These are phyloP conservation scores for Didymella segeticola DNA, from an alignment of 2,329 filamentous ascomycete genomes.

Conservation along the genomic window DNA sequence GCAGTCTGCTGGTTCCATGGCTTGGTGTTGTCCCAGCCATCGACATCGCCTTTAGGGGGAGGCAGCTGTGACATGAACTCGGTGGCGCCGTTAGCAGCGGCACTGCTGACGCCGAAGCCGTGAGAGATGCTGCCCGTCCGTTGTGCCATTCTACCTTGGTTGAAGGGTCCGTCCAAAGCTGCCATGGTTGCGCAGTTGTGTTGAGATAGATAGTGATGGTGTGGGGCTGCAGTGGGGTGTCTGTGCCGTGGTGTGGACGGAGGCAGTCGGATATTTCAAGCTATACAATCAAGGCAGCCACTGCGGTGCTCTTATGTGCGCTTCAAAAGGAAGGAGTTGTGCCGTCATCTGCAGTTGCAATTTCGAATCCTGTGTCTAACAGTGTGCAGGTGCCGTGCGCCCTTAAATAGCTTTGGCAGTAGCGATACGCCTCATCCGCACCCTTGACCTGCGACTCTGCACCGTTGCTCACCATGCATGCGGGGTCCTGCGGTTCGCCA, in stretches of 20 bases:
- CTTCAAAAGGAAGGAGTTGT: not conserved
- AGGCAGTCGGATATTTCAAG: too few relatives aligned
- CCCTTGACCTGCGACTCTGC: not conserved
- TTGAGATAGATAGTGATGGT: not conserved
- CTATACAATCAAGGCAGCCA: not conserved
- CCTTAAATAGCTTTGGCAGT: conserved; percentile 5
- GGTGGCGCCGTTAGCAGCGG: conserved; percentile 36
- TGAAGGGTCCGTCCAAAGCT: conserved; percentile 8
- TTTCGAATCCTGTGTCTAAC: conserved; percentile 3
- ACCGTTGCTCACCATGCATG: not conserved
- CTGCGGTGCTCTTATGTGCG: conserved; percentile 4
- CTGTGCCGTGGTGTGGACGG: not conserved
- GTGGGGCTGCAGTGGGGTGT: not conserved
- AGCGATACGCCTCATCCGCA: conserved; percentile 1
- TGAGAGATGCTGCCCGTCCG: conserved; percentile 21
- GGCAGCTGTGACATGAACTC: conserved; percentile 50
- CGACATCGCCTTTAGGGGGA: conserved; percentile 44
- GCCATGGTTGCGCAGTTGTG: not conserved
- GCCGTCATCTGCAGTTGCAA: conserved; percentile 7
- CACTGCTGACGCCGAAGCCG: conserved; percentile 29
- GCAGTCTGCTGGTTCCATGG: conserved; percentile 43
- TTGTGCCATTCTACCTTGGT: not conserved
- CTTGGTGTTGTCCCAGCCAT: conserved; percentile 47
- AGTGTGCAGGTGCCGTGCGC: conserved; percentile 5
- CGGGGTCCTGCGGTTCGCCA: not conserved